Conservation (phyloP, 1,284 basidiomycete genomes). For the Sporisorium exsertum region DNA sequence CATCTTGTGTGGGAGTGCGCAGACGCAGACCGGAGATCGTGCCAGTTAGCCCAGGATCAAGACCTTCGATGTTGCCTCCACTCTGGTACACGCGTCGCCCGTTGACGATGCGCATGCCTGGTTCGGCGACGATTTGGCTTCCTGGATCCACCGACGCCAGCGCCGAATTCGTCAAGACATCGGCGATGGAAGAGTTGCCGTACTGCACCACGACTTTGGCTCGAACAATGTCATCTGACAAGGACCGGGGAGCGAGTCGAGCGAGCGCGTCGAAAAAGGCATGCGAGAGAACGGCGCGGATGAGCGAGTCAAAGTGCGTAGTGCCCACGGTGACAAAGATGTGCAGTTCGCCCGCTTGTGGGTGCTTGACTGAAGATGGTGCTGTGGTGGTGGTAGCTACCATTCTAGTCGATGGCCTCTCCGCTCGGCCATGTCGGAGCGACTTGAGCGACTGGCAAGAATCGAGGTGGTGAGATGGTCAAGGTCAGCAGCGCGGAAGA, state of each 20-base stretch:
- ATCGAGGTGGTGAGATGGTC: not conserved
- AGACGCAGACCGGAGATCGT: conserved; percentile 34
- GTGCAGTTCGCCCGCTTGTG: not conserved
- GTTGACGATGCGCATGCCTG: conserved; percentile 43
- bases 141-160: conserved; percentile 38
- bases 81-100: conserved; percentile 48
- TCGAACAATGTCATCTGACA: not conserved
- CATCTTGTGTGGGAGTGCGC: not conserved
- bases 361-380: not conserved
- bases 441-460: not conserved
- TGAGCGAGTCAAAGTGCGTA: conserved; percentile 58
- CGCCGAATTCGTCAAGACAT: conserved; percentile 28
- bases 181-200: conserved; percentile 44
- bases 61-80: conserved; percentile 14
- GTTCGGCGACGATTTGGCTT: conserved; percentile 42
- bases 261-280: conserved; percentile 32
- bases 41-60: conserved; percentile 49
- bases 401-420: conserved; percentile 7
- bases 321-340: conserved; percentile 63
- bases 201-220: conserved; percentile 33
- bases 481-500: not conserved
- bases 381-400: not conserved
- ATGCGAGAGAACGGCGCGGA: conserved; percentile 40
- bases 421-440: not conserved
- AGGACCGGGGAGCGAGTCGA: conserved; percentile 15